Base-by-base conservation (phyloP, 2,329 filamentous ascomycete species). In the Pestalotiopsis sp. region DNA sequence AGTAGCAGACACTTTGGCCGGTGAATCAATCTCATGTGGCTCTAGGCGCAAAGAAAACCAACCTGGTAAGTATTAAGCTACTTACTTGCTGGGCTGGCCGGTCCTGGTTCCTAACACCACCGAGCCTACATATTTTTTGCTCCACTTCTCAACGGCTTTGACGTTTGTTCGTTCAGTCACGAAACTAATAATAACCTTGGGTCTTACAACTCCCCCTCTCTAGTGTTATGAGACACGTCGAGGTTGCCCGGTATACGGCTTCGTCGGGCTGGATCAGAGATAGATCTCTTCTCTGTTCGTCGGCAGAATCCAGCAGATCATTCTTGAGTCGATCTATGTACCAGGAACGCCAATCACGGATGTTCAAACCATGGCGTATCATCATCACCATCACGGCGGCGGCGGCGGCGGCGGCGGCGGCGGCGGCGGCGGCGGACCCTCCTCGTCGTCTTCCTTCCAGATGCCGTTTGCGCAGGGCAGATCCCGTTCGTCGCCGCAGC, bases 191-290 rank as follows among this genome's bases (percentile, higher is more conserved):
- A 38, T 35, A 35, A 20, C 11, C 35, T 69, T 64, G 66, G 58
- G 59, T 62, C 62, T 20, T 55, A 59, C 67, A 64, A 61, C 62
- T 67, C 64, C 56, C 65, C 56, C 67, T 58, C 57, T 66, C 44
- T 66, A 68, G 71, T 71, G 72, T 74, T 74, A 74, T 60, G 72
- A 74, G 73, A 74, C 73, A 74, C 72, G 68, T 17, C 38, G 52
- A 35, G 52, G 55, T 10, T 35, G 22, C 38, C 63, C 20, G 20
- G 9, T 38, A 62, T 62, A 38, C 20, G 17, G 30, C 59, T 7
- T 14, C 35, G 20, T 40, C 35, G 59, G 11, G 44, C 59, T 7
- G 20, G 26, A 22, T 17, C 38, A 38, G 35, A 62, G 9, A 38
- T 38, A 35, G 30, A 35, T 35, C 30, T 35, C 30, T 4, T 52